Percentiles rank a stretch among this genome's conserved stretches.
Conservation (phyloP, 1,284 basidiomycete species). For the Cutaneotrichosporon daszewskae region DNA sequence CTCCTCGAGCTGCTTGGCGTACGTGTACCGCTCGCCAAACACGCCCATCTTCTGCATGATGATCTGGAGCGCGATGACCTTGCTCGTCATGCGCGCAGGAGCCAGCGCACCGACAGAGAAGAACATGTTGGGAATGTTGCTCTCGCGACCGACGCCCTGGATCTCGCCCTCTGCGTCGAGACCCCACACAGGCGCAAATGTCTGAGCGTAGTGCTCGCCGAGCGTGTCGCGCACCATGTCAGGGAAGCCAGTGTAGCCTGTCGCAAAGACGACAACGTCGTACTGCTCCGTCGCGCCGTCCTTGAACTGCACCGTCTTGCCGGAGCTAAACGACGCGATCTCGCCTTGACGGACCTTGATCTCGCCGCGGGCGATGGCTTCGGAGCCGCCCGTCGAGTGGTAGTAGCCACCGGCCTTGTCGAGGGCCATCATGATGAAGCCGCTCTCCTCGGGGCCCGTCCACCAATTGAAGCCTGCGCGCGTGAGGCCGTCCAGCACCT, state of each 20-base stretch:
- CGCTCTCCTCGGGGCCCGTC: constrained; percentile 53
- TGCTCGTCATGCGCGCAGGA: constrained; percentile 56
- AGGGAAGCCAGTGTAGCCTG: constrained; percentile 52
- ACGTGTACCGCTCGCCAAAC: constrained; percentile 49
- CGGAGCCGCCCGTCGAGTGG: constrained; percentile 57
- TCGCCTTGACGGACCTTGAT: constrained; percentile 68
- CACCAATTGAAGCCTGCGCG: constrained; percentile 59
- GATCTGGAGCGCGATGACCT: constrained; percentile 60
- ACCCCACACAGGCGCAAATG: constrained; percentile 56
- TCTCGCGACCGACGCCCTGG: constrained; percentile 52
- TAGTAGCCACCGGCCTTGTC: constrained; percentile 49
- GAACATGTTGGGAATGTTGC: constrained; percentile 48
- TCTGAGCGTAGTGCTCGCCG: constrained; percentile 52
- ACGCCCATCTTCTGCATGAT: constrained; percentile 56
- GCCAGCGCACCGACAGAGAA: constrained; percentile 52
- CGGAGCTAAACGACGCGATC: constrained; percentile 49
- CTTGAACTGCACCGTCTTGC: constrained; percentile 58
- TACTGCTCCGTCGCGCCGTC: constrained; percentile 60
- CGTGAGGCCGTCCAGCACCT: constrained; percentile 56
- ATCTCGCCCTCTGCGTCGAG: constrained; percentile 58
- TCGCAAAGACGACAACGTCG: constrained; percentile 65
- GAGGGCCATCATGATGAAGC: constrained; percentile 44
- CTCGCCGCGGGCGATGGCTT: constrained; percentile 61
- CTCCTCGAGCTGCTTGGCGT: constrained; percentile 22
- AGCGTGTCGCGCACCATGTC: constrained; percentile 51